These are phyloP conservation scores for Eremomyces bilateralis DNA, from an alignment of 495 filamentous ascomycete species.

Conservation along the genomic window DNA sequence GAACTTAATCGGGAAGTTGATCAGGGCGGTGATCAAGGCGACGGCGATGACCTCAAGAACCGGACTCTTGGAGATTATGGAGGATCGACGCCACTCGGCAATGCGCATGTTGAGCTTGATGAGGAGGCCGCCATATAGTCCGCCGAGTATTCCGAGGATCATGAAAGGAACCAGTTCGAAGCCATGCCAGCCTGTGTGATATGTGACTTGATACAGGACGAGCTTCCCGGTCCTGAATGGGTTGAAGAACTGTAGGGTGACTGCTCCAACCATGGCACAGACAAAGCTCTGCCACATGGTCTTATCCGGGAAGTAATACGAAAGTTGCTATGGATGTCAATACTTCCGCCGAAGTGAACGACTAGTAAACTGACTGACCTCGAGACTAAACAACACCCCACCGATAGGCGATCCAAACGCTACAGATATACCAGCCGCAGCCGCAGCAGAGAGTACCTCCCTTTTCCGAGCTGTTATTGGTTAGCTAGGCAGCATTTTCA, in stretches of 20 bases:
- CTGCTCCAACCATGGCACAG: conserved; percentile 91
- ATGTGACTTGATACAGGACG: conserved; percentile 90
- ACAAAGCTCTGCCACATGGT: conserved; percentile 99
- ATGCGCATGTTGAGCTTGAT: conserved; percentile 86
- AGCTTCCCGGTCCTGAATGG: conserved; percentile 93
- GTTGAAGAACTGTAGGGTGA: conserved; percentile 78
- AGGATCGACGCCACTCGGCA: conserved; percentile 54
- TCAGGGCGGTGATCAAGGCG: conserved; percentile 56
- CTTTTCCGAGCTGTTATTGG: conserved; percentile 55
- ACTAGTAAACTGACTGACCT: conserved; percentile 26
- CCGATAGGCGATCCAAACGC: conserved; percentile 96
- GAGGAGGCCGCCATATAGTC: conserved; percentile 81
- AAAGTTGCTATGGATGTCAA: conserved; percentile 40
- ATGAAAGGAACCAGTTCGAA: conserved; percentile 86
- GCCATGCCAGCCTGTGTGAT: conserved; percentile 77
- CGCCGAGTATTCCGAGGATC: conserved; percentile 71
- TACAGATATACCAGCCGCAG: conserved; percentile 86
- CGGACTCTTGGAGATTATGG: conserved; percentile 37
- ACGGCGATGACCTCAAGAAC: conserved; percentile 55
- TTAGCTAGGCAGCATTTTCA: conserved; percentile 1
- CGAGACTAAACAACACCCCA: conserved; percentile 84
- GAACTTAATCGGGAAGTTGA: conserved; percentile 89
- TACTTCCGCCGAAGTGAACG: neutral
- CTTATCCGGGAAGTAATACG: conserved; percentile 97
- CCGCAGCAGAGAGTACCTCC: conserved; percentile 85